phyloP scores from a whole-genome alignment of 2,329 filamentous ascomycete genomes.

The Epichloe scottii region DNA sequence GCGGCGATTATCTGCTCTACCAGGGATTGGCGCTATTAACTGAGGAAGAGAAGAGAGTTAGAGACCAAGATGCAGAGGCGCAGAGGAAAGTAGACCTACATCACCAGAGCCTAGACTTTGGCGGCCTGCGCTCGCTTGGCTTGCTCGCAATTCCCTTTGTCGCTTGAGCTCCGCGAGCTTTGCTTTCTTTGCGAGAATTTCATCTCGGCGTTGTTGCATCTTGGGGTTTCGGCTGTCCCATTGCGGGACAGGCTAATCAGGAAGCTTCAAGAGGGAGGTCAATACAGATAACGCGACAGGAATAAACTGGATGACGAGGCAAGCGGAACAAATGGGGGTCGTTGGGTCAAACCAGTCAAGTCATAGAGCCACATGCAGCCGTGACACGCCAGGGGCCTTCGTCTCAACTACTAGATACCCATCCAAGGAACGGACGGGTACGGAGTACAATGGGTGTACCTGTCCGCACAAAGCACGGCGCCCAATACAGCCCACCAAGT shows the following conservation, averaged over 20 bases:
- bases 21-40: slow-evolving; percentile 56
- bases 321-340: not conserved
- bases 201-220: slow-evolving; percentile 79
- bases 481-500: not conserved
- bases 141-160: slow-evolving; percentile 73
- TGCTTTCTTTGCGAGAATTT: slow-evolving; percentile 92
- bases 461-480: no score
- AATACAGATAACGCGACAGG: not conserved
- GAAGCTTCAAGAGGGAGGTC: not conserved
- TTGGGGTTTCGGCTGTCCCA: slow-evolving; percentile 33
- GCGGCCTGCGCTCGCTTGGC: slow-evolving; percentile 58
- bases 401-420: no score
- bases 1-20: slow-evolving; percentile 54
- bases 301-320: not conserved
- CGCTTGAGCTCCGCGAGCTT: slow-evolving; percentile 94
- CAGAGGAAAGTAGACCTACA: slow-evolving; percentile 37
- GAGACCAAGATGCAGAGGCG: not conserved
- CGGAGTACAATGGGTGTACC: no score
- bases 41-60: slow-evolving; percentile 9
- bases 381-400: no score
- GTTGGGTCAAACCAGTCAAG: not conserved
- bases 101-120: slow-evolving; percentile 59
- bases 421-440: no score
- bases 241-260: slow-evolving; percentile 25
- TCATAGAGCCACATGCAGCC: no score